phyloP scores from a whole-genome alignment of 2,329 filamentous ascomycete species.

The Aspergillus pseudonomiae region DNA sequence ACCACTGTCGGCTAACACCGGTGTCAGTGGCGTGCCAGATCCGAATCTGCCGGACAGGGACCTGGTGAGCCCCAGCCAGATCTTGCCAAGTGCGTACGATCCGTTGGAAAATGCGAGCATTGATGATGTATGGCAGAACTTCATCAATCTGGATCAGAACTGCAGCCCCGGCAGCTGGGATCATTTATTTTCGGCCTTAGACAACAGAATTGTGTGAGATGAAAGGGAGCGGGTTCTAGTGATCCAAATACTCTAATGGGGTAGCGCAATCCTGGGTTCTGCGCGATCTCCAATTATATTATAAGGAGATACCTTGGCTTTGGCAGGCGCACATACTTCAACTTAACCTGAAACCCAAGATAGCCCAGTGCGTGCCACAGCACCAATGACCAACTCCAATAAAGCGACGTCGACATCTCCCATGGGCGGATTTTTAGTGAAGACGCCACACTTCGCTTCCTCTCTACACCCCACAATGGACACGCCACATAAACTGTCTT shows the following conservation, averaged over 20 bases:
- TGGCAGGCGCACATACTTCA: neutral
- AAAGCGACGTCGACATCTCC: too few relatives aligned
- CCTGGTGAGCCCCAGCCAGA: neutral
- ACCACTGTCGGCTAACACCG: neutral
- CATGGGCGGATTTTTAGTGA: too few relatives aligned
- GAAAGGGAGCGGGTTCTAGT: too few relatives aligned
- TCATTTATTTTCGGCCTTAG: neutral
- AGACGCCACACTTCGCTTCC: too few relatives aligned
- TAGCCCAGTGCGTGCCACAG: too few relatives aligned
- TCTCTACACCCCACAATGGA: too few relatives aligned
- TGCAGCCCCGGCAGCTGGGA: neutral
- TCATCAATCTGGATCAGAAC: conserved; percentile 1
- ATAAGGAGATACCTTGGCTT: neutral
- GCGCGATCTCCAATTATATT: neutral
- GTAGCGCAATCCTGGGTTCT: neutral
- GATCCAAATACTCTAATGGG: neutral
- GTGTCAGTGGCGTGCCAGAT: too few relatives aligned
- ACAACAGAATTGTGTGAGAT: neutral
- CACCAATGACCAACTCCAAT: too few relatives aligned
- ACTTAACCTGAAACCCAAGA: neutral
- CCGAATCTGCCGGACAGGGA: too few relatives aligned
- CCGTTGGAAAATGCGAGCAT: neutral
- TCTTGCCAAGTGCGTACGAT: neutral
- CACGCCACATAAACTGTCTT: too few relatives aligned
- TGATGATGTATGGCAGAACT: neutral